Conservation (phyloP, 2,329 filamentous ascomycete species). For the Sphaerostilbella broomeana region DNA sequence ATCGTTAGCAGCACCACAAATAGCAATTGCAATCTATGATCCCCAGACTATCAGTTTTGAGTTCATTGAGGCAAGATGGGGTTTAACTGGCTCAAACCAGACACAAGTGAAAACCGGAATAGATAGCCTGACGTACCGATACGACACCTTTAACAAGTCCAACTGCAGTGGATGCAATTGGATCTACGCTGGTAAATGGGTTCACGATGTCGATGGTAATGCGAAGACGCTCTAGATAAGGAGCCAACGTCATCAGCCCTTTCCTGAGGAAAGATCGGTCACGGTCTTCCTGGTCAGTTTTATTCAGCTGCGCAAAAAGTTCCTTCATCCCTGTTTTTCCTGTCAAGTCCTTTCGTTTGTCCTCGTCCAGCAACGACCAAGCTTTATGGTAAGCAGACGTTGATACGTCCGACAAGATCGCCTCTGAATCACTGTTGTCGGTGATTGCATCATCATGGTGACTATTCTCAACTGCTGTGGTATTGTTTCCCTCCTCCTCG, state of each 20-base stretch:
- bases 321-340: not conserved
- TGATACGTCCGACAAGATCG: not conserved
- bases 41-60: not conserved
- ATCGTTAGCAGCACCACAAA: slow-evolving; percentile 9
- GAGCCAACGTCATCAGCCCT: slow-evolving; percentile 3
- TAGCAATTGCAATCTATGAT: slow-evolving; percentile 6
- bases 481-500: not conserved
- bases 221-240: slow-evolving; percentile 5
- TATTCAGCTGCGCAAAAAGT: not conserved
- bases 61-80: not conserved
- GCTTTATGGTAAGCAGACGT: not conserved
- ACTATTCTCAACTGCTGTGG: not conserved
- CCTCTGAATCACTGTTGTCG: not conserved
- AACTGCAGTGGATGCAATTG: slow-evolving; percentile 4
- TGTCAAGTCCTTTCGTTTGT: not conserved
- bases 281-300: slow-evolving; percentile 3
- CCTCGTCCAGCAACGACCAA: not conserved
- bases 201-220: slow-evolving; percentile 4
- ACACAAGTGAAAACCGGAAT: not conserved
- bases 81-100: not conserved
- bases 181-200: slow-evolving; percentile 8
- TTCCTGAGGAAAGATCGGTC: slow-evolving; percentile 4
- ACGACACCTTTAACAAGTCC: slow-evolving; percentile 7
- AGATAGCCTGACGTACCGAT: not conserved
- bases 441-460: not conserved